These are phyloP conservation scores for Rubus idaeus DNA, from an alignment of 306 rosid species.

Conservation along the genomic window DNA sequence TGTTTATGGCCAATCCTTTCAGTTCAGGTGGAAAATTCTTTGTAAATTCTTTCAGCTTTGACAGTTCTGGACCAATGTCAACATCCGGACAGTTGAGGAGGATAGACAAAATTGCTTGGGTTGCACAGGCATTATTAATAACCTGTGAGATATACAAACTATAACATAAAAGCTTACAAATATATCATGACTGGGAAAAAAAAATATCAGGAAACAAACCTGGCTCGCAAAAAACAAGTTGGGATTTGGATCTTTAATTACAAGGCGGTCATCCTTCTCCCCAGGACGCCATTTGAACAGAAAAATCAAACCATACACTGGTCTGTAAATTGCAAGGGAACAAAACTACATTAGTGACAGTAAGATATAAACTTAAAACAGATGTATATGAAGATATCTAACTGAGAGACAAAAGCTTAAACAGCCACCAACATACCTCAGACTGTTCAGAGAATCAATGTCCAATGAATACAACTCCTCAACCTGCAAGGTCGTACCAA, in stretches of 20 bases:
- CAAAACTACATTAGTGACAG: neutral
- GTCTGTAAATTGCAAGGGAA: slow-evolving; percentile 52
- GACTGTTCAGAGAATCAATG: slow-evolving; percentile 70
- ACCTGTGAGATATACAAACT: slow-evolving; percentile 46
- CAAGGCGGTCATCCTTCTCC: slow-evolving; percentile 86
- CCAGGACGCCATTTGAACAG: slow-evolving; percentile 99
- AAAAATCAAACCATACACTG: slow-evolving; percentile 92
- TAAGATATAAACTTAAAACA: slow-evolving; percentile 18
- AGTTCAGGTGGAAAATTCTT: slow-evolving; percentile 95
- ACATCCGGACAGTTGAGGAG: slow-evolving; percentile 83
- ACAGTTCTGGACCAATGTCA: slow-evolving; percentile 86
- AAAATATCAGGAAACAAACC: slow-evolving; percentile 45
- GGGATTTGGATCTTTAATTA: slow-evolving; percentile 92
- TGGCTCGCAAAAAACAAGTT: slow-evolving; percentile 96
- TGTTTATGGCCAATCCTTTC: slow-evolving; percentile 95
- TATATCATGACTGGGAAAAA: neutral
- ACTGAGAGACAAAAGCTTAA: slow-evolving; percentile 17
- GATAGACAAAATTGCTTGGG: slow-evolving; percentile 96
- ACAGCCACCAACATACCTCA: slow-evolving; percentile 51
- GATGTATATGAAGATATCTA: slow-evolving; percentile 4
- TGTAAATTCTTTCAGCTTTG: slow-evolving; percentile 80
- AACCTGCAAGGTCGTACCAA: slow-evolving; percentile 58
- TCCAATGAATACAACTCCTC: slow-evolving; percentile 94
- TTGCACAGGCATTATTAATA: slow-evolving; percentile 97
- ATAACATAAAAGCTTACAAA: slow-evolving; percentile 14